A percentile compares a stretch with the other conserved stretches of the same genome.
Evolutionary conservation across 2,329 filamentous ascomycete species (phyloP).

Genomic region (Nannizziopsis arthrosporioides): DNA sequence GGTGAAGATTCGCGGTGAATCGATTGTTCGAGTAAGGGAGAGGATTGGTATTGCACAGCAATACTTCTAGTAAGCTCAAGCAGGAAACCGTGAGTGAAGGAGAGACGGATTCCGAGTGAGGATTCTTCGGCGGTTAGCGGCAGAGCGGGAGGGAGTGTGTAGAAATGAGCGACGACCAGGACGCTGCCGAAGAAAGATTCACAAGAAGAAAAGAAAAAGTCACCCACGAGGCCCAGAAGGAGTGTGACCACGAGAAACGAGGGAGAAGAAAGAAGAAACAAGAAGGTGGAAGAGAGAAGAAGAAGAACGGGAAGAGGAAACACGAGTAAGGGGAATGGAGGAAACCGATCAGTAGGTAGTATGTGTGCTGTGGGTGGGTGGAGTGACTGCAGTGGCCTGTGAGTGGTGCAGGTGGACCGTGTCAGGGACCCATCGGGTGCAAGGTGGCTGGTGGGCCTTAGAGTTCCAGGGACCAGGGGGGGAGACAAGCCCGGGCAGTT

Average conservation of each 20-base stretch:
- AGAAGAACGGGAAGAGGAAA: slow-evolving; percentile 9
- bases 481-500: no score
- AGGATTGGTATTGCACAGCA: slow-evolving; percentile 8
- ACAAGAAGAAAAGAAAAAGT: slow-evolving; percentile 13
- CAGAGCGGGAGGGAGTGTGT: not conserved
- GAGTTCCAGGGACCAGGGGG: no score
- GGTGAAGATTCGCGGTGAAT: not conserved
- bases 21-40: not conserved
- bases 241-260: slow-evolving; percentile 20
- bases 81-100: not conserved
- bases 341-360: not conserved
- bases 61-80: slow-evolving; percentile 1
- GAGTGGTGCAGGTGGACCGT: no score
- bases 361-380: not conserved
- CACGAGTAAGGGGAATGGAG: slow-evolving; percentile 6
- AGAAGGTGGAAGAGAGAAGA: slow-evolving; percentile 15
- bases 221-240: slow-evolving; percentile 1
- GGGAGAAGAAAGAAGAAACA: slow-evolving; percentile 16
- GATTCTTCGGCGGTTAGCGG: not conserved
- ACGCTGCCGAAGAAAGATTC: slow-evolving; percentile 12
- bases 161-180: slow-evolving; percentile 10
- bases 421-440: no score
- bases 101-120: not conserved
- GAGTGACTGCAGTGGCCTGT: no score
- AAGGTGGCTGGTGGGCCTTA: no score